phyloP scores from a whole-genome alignment of 2,329 filamentous ascomycete species.

The Colletotrichum sp. region DNA sequence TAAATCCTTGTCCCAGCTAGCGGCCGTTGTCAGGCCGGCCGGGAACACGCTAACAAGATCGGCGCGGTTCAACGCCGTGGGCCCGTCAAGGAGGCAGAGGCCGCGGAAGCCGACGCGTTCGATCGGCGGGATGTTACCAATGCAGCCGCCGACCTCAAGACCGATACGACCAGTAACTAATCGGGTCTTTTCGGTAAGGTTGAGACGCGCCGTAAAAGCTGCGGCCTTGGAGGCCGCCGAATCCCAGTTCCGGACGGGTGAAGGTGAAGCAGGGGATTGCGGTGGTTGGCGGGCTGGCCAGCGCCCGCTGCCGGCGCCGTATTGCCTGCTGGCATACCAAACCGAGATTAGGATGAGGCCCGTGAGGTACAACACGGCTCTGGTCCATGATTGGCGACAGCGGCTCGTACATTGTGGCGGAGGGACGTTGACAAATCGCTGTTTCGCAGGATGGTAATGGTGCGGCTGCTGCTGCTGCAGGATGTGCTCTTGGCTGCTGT shows the following conservation, averaged over 20 bases:
- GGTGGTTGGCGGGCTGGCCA: constrained; percentile 13
- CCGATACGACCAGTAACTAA: constrained; percentile 77
- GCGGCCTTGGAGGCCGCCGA: constrained; percentile 74
- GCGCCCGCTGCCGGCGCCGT: constrained; percentile 14
- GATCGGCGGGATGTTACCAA: constrained; percentile 65
- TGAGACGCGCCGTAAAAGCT: constrained; percentile 72
- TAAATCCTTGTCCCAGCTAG: constrained; percentile 79
- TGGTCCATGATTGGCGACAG: constrained; percentile 6
- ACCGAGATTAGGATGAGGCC: constrained; percentile 20
- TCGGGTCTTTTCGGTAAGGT: constrained; percentile 77
- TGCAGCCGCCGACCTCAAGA: constrained; percentile 75
- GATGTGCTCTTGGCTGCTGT: neutral
- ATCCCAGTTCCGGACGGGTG: constrained; percentile 53
- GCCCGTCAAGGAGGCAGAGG: constrained; percentile 82
- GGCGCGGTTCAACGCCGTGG: constrained; percentile 65
- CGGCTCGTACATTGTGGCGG: neutral
- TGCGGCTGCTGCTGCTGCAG: neutral
- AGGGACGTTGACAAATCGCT: neutral
- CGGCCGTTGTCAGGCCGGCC: constrained; percentile 77
- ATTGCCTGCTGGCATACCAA: constrained; percentile 18
- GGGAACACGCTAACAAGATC: constrained; percentile 67
- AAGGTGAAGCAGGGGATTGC: constrained; percentile 10
- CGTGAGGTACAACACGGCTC: constrained; percentile 17
- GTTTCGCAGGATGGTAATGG: neutral
- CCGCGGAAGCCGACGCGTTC: constrained; percentile 69